These are phyloP conservation scores for Brettanomyces bruxellensis DNA, from an alignment of 805 yeast genomes.

Conservation along the genomic window DNA sequence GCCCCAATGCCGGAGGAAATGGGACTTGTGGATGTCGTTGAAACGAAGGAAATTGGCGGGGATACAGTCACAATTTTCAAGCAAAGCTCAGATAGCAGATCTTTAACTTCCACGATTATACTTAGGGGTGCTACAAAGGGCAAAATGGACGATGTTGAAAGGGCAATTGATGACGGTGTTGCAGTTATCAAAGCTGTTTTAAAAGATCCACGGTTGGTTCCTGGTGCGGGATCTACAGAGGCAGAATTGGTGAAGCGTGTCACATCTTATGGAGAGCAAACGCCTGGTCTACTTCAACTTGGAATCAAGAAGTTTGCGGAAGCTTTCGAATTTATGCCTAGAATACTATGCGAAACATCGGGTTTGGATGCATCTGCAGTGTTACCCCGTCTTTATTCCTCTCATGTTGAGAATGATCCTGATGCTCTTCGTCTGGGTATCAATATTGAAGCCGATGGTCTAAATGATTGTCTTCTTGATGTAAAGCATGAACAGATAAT, in stretches of 20 bases:
- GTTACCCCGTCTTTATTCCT: conserved; percentile 82
- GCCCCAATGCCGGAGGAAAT: conserved; percentile 94
- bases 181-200: conserved; percentile 83
- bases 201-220: conserved; percentile 70
- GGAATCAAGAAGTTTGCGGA: conserved; percentile 92
- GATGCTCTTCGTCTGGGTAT: conserved; percentile 42
- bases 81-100: conserved; percentile 51
- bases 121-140: conserved; percentile 96
- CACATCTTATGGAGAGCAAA: conserved; percentile 80
- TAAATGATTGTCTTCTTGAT: conserved; percentile 58
- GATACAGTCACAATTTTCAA: conserved; percentile 92
- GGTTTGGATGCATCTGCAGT: conserved; percentile 88
- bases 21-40: conserved; percentile 81
- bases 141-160: conserved; percentile 86
- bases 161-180: conserved; percentile 97
- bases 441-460: conserved; percentile 68
- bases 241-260: conserved; percentile 75
- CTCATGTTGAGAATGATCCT: conserved; percentile 51
- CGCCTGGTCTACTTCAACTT: conserved; percentile 87
- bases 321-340: conserved; percentile 91
- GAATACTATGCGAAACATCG: conserved; percentile 88
- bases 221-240: conserved; percentile 97
- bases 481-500: conserved; percentile 60
- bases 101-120: conserved; percentile 87
- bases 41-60: conserved; percentile 92